Evolutionary conservation across 2,329 filamentous ascomycete genomes (phyloP).

Genomic region (Penicillium sp.): DNA sequence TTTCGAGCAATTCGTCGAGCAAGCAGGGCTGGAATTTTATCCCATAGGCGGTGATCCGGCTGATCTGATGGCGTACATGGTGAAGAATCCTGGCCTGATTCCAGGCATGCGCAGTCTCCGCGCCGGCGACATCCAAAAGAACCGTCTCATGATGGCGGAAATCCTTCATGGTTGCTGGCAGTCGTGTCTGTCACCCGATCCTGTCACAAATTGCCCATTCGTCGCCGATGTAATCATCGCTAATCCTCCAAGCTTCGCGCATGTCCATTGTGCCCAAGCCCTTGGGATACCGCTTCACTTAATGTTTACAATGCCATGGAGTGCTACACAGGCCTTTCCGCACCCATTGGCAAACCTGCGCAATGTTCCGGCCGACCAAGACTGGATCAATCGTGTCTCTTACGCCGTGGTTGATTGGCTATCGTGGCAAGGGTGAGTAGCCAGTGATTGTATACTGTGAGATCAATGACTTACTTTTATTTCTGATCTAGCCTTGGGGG

Average conservation of each 20-base stretch:
- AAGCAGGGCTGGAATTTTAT: conserved; percentile 53
- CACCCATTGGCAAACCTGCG: conserved; percentile 50
- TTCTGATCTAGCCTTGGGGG: too few relatives aligned
- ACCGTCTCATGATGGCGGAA: not conserved
- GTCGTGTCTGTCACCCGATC: not conserved
- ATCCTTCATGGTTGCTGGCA: not conserved
- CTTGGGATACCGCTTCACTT: conserved; percentile 49
- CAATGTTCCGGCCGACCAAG: conserved; percentile 28
- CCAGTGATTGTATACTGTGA: too few relatives aligned
- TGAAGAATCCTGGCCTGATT: conserved; percentile 45
- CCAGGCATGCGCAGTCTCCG: conserved; percentile 12
- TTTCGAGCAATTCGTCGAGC: not conserved
- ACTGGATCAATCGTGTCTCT: conserved; percentile 41
- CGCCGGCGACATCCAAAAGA: not conserved
- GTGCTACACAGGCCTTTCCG: conserved; percentile 29
- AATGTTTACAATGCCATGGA: conserved; percentile 38
- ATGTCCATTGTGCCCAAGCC: conserved; percentile 51
- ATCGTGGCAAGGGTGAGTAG: conserved; percentile 36
- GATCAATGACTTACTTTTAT: too few relatives aligned
- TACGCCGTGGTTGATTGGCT: conserved; percentile 48
- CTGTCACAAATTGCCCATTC: conserved; percentile 34
- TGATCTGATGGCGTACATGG: conserved; percentile 51
- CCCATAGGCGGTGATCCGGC: conserved; percentile 55
- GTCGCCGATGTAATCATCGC: conserved; percentile 54
- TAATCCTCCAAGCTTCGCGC: conserved; percentile 51